Conservation (phyloP, 441 rosid species). For the Erodium trifolium region DNA sequence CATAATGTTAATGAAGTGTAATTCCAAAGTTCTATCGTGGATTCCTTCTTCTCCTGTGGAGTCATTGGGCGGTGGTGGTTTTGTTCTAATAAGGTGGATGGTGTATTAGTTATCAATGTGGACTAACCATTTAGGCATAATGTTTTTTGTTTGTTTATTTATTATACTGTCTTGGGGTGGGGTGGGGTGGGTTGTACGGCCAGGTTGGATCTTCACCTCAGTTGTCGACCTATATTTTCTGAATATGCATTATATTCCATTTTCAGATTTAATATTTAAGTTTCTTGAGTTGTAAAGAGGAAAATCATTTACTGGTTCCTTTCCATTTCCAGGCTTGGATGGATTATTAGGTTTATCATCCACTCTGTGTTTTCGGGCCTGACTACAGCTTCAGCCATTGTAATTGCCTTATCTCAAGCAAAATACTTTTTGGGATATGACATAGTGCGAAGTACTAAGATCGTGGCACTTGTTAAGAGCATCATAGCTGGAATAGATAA, state of each 20-base stretch:
- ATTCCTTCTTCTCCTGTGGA: not conserved
- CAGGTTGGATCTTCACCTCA: not conserved
- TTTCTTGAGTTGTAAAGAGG: not conserved
- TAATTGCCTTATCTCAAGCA: constrained; percentile 81
- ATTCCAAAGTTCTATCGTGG: not conserved
- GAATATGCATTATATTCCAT: not conserved
- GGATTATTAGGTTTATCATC: constrained; percentile 96
- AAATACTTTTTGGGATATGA: constrained; percentile 88
- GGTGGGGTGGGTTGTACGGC: not conserved
- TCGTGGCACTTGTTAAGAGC: constrained; percentile 78
- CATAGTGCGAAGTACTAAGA: constrained; percentile 72
- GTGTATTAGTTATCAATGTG: not conserved
- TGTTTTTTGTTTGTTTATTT: not conserved
- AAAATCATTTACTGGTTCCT: constrained; percentile 7
- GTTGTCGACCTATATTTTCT: not conserved
- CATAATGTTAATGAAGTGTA: not conserved
- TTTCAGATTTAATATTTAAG: not conserved
- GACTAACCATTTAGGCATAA: constrained; percentile 2
- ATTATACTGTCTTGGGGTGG: not conserved
- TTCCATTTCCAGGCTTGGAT: constrained; percentile 67
- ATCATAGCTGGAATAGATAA: constrained; percentile 76
- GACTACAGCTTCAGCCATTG: constrained; percentile 74
- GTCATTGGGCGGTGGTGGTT: not conserved
- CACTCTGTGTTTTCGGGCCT: constrained; percentile 68
- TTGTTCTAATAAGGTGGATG: not conserved